Evolutionary conservation across 2,329 filamentous ascomycete species (phyloP).

Genomic region (Aspergillus brunneoviolaceus): DNA sequence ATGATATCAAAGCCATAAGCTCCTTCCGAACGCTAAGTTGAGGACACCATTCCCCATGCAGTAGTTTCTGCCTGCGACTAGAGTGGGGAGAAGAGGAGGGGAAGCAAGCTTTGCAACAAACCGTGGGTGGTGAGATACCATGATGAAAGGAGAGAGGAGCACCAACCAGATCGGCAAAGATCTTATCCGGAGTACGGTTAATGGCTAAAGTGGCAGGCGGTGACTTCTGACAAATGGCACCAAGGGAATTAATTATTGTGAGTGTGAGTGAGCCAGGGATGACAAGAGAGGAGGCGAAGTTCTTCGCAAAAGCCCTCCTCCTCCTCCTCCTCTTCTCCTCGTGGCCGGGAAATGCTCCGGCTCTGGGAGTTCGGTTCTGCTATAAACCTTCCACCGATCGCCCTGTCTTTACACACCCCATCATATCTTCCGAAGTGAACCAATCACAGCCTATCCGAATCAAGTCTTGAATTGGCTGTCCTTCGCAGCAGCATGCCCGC

Average conservation of each 20-base stretch:
- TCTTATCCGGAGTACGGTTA: neutral
- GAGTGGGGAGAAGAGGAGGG: neutral
- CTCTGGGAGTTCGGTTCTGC: neutral
- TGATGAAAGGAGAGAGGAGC: neutral
- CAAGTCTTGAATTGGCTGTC: neutral
- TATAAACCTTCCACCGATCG: neutral
- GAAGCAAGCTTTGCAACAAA: too few relatives aligned
- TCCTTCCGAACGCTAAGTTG: neutral
- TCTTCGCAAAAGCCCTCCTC: too few relatives aligned
- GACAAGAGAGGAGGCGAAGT: too few relatives aligned
- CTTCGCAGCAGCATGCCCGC: conserved; percentile 3
- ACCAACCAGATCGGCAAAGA: neutral
- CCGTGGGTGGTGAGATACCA: too few relatives aligned
- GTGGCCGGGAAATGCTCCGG: neutral
- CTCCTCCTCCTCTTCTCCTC: neutral
- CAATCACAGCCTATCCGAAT: neutral
- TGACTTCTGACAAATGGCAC: neutral
- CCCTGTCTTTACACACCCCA: neutral
- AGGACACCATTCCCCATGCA: neutral
- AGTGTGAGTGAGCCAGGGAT: too few relatives aligned
- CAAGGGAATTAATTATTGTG: neutral
- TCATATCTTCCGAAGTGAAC: neutral
- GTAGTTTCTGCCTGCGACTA: neutral
- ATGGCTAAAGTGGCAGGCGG: neutral
- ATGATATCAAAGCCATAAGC: neutral